These are phyloP conservation scores for Drechslerella dactyloides DNA, from an alignment of 2,329 filamentous ascomycete genomes.

Conservation along the genomic window DNA sequence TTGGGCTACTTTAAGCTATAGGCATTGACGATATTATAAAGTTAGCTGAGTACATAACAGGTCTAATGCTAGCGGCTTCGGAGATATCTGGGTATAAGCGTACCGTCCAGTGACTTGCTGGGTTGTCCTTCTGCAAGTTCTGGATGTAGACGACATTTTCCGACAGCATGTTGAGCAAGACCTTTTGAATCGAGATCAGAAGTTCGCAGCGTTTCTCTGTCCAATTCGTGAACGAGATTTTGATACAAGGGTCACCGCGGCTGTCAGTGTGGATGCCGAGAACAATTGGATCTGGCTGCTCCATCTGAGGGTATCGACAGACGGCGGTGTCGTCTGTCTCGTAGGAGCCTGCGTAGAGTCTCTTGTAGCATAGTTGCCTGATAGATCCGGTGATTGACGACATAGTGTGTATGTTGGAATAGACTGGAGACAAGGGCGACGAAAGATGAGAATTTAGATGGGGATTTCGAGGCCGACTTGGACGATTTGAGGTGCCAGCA, in stretches of 20 bases:
- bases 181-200: conserved; percentile 4
- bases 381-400: not conserved
- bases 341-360: conserved; percentile 23
- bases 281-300: not conserved
- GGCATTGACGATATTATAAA: not conserved
- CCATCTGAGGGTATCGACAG: conserved; percentile 3
- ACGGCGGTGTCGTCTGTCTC: conserved; percentile 9
- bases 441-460: not conserved
- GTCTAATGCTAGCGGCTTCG: not conserved
- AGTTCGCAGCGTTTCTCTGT: conserved; percentile 6
- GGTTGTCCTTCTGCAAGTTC: not conserved
- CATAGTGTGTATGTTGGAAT: not conserved
- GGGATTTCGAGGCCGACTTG: not conserved
- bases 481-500: not conserved
- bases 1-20: not conserved
- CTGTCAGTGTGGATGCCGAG: not conserved
- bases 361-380: conserved; percentile 5
- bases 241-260: not conserved
- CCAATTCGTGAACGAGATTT: conserved; percentile 32
- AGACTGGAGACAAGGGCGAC: too few relatives aligned
- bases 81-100: not conserved
- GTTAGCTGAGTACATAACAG: not conserved
- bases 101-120: not conserved
- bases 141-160: conserved; percentile 17
- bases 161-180: conserved; percentile 13